These are phyloP conservation scores for Capsaspora owczarzaki DNA, from an alignment of 78 protist genomes.

Conservation along the genomic window DNA sequence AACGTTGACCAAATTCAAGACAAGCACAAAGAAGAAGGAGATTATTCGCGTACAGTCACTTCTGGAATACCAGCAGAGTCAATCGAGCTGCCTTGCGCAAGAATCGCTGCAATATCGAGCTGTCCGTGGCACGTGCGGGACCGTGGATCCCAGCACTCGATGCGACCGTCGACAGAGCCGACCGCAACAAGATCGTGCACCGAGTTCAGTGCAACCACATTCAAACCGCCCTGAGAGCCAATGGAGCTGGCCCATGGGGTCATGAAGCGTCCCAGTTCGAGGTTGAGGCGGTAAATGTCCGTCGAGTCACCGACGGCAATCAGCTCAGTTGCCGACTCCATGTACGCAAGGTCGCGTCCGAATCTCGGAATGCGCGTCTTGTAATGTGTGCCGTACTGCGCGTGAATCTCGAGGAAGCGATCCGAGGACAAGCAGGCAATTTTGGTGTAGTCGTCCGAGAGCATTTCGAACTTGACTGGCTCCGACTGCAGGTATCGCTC, in stretches of 20 bases:
- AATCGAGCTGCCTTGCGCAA: no score
- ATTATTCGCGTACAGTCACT: no score
- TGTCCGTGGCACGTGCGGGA: conserved; percentile 11
- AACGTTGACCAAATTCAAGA: no score
- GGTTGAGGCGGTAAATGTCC: conserved; percentile 56
- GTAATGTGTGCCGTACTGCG: conserved; percentile 74
- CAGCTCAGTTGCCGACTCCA: conserved; percentile 61
- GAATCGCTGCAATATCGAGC: no score
- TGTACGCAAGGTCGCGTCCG: conserved; percentile 83
- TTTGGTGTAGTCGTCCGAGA: conserved; percentile 87
- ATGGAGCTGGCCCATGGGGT: conserved; percentile 47
- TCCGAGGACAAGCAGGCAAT: conserved; percentile 67
- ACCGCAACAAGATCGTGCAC: conserved; percentile 30
- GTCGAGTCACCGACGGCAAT: conserved; percentile 12
- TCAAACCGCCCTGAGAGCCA: conserved; percentile 27
- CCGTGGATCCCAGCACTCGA: conserved; percentile 69
- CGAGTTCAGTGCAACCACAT: conserved; percentile 42
- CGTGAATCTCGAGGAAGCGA: conserved; percentile 85
- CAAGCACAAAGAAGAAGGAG: no score
- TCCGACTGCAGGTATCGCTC: conserved; percentile 74
- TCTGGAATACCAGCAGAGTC: no score
- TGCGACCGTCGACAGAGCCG: conserved; percentile 28
- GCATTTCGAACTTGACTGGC: conserved; percentile 7
- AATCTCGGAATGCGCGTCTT: conserved; percentile 8
- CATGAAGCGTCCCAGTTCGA: conserved; percentile 81